Base-by-base conservation (phyloP, 176 grass and related monocot species). In the Zoysia pacifica region DNA sequence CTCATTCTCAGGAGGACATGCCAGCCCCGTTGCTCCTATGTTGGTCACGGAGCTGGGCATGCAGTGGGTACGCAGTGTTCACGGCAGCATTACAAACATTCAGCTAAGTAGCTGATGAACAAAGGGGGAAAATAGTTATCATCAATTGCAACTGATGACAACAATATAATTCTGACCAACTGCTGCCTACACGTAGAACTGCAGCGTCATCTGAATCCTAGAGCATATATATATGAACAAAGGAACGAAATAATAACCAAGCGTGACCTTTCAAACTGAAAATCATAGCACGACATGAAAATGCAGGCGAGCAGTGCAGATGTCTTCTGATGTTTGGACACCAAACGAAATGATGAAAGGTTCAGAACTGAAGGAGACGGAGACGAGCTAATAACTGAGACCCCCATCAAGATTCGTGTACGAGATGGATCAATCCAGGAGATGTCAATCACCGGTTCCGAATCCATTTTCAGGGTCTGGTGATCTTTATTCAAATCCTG, bases 271-370 rank as follows among this genome's bases (percentile, higher is more conserved):
- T 66, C 62, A 62, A 51, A 78, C 41, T 9, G 36, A 41, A 66
- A 66, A 78, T 69, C 52, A 84, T 61, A 28, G 9, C 44, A 36
- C 11, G 75, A 50, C 64, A 76, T 68, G 64, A 61, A 61, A 44
- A 28, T 13, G 80, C 48, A 53, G 70, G 39, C 70, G 35, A 16
- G 19, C 60, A 48, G 70, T 66, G 39, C 20, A 18, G 48, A 39
- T 65, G 48, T 74, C 18, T 65, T 73, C 36, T 69, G 35, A 44
- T 48, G 51, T 35, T 35, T n/a, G 43, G 49, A 75, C 72, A 61
- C 54, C 54, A 3, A 63, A 7, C 3, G 7, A 28, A 28, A 78
- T 63, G 74, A 84, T 76, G 81, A 84, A 35, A 52, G 53, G 42
- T 37, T 69, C 19, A 11, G 64, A 41, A 20, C 64, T 60, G 44